phyloP scores from a whole-genome alignment of 345 rosid species.

The Viola odorata region DNA sequence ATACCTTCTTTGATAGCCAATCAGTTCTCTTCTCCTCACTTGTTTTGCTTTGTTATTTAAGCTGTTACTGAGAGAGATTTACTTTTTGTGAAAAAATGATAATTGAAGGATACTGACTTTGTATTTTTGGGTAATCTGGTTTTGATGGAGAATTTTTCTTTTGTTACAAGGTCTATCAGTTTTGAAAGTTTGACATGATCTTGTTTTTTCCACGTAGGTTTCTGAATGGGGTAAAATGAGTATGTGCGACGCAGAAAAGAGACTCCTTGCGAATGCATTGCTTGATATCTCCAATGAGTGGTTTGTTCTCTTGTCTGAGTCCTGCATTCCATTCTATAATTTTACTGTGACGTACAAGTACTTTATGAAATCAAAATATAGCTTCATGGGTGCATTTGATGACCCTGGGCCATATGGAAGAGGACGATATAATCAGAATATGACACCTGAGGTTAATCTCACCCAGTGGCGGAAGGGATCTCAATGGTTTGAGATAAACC shows the following conservation, averaged over 20 bases:
- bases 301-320: slow-evolving; percentile 87
- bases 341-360: slow-evolving; percentile 65
- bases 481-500: slow-evolving; percentile 22
- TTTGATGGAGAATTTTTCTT: no score
- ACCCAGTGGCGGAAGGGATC: slow-evolving; percentile 90
- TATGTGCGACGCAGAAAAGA: slow-evolving; percentile 89
- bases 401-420: slow-evolving; percentile 86
- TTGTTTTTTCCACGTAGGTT: slow-evolving; percentile 35
- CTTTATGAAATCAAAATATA: slow-evolving; percentile 52
- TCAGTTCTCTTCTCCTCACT: no score
- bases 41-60: no score
- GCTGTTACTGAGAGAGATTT: no score
- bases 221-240: slow-evolving; percentile 98
- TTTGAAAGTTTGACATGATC: no score
- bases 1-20: no score
- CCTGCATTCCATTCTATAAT: slow-evolving; percentile 86
- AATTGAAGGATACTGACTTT: no score
- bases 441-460: slow-evolving; percentile 74
- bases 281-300: slow-evolving; percentile 83
- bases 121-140: no score
- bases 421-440: slow-evolving; percentile 68
- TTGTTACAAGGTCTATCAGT: no score
- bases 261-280: slow-evolving; percentile 88
- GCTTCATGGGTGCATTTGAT: slow-evolving; percentile 83
- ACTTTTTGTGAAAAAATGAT: no score